Conservation (phyloP, 768 basidiomycete genomes). For the Suillus placidus region DNA sequence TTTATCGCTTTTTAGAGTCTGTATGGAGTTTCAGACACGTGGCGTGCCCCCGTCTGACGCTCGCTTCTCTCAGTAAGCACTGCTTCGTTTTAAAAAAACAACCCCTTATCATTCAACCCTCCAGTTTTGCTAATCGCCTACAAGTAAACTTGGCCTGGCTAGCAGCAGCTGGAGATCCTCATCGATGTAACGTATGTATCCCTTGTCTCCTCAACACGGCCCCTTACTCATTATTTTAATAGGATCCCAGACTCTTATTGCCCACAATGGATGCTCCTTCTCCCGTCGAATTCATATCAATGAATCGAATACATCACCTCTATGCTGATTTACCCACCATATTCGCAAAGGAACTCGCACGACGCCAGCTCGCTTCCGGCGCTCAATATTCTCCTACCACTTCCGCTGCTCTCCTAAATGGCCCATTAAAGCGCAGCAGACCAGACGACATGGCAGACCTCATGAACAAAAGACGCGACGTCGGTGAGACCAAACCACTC, state of each 20-base stretch:
- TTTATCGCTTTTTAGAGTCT: conserved; percentile 46
- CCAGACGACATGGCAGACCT: conserved; percentile 50
- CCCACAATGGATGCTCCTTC: conserved; percentile 62
- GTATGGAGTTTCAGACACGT: conserved; percentile 61
- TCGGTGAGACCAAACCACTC: conserved; percentile 58
- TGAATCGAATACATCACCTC: conserved; percentile 64
- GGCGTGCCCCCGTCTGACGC: conserved; percentile 49
- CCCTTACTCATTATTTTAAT: conserved; percentile 13
- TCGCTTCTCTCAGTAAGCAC: conserved; percentile 59
- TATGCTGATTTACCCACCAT: conserved; percentile 62
- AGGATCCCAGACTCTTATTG: conserved; percentile 43
- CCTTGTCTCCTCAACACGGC: conserved; percentile 6
- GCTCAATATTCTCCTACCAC: conserved; percentile 22
- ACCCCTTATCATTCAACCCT: conserved; percentile 17
- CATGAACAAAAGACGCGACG: conserved; percentile 69
- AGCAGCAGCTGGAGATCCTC: conserved; percentile 64
- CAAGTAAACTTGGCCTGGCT: conserved; percentile 75
- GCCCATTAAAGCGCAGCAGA: conserved; percentile 63
- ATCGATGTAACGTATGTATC: conserved; percentile 49
- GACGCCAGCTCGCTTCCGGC: conserved; percentile 39
- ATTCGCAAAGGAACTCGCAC: conserved; percentile 65
- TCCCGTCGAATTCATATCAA: conserved; percentile 52
- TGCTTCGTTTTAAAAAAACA: neutral
- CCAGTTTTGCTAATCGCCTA: conserved; percentile 61
- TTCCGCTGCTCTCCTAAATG: conserved; percentile 25